Base-by-base conservation (phyloP, 768 basidiomycete species). In the Lentinula sp. region DNA sequence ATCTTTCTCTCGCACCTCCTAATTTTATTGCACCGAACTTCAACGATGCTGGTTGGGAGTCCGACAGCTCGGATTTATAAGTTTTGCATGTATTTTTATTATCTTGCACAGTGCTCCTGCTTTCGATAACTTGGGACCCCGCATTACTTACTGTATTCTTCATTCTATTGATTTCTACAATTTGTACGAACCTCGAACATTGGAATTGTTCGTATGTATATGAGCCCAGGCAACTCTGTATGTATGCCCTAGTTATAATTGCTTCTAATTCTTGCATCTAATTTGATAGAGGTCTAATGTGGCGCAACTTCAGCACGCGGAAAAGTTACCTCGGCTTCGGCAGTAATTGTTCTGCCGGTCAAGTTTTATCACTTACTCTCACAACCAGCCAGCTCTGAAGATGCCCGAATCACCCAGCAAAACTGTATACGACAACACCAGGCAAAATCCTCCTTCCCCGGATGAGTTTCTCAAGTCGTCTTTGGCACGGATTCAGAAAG, bases 391-490 rank as follows among this genome's bases (percentile, higher is more conserved):
- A 39, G 13, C 37, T 28, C 28, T 28, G 3, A 39, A 39, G 3
- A 59, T 51, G 42, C 53, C 35, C 28, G 21, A 34, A 42, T 18
- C 16, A 16, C 7, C 67, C 32, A 64, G 43, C 51, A 76, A 77
- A 75, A 70, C 74, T 40, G 55, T 65, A 18, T 78, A 80, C 67
- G 69, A 68, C 63, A 77, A 75, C 61, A 67, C 73, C 31, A 68
- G 67, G 31, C 46, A 49, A 23, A 37, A 52, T 16, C 32, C 45
- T 60, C 13, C 59, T 11, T 51, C 59, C 16, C 40, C 71, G n/a
- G 80, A 84, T 55, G 84, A 87, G 31, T 79, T 83, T 64, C 76
- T 83, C 67, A 76, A 81, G 64, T 78, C 78, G 49, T 89, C 91
- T 13, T 70, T 81, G n/a, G 77, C 83, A 5, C 84, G 92, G 21